Base-by-base conservation (phyloP, 345 rosid species). In the Populus deltoides region DNA sequence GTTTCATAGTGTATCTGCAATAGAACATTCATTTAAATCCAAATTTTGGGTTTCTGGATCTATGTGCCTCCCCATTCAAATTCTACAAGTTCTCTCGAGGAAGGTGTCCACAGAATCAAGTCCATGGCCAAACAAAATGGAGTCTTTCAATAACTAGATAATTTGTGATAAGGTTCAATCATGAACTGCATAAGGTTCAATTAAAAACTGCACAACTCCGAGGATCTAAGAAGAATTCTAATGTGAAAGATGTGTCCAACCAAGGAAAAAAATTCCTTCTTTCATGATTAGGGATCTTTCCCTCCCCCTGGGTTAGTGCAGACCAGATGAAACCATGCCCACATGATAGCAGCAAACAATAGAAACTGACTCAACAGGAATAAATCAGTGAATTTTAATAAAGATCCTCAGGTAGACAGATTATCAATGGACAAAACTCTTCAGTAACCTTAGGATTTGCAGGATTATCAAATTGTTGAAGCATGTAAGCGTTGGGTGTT, bases 401-500 rank as follows among this genome's bases (percentile, higher is more conserved):
- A 69, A 41, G 41, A 67, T 20, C 22, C 22, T 29, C 66, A 9
- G 45, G 9, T 72, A 35, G 67, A 24, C 77, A 65, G 13, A 51
- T 63, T 66, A 47, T 47, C 79, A 51, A 45, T 67, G 57, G 39
- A 75, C 77, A 76, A 31, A 67, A 70, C 17, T 47, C 8, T 29
- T 15, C 10, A 67, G 68, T 31, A 66, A 82, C 85, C 85, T 82
- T 82, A 41, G 85, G 85, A 74, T 82, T 82, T 78, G 85, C 81
- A 27, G 85, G 79, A 71, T 82, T 82, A 70, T 82, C 85, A 75
- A 82, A 82, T 35, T 82, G 85, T 78, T 82, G 85, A 70, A 78
- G 85, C 81, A 82, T 78, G 45, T 74, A 82, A 31, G 85, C 68
- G 57, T 78, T 65, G 15, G 85, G 85, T 31, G 85, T 82, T 68